These are phyloP conservation scores for Mytilinidion resinicola DNA, from an alignment of 495 filamentous ascomycete genomes.

Conservation along the genomic window DNA sequence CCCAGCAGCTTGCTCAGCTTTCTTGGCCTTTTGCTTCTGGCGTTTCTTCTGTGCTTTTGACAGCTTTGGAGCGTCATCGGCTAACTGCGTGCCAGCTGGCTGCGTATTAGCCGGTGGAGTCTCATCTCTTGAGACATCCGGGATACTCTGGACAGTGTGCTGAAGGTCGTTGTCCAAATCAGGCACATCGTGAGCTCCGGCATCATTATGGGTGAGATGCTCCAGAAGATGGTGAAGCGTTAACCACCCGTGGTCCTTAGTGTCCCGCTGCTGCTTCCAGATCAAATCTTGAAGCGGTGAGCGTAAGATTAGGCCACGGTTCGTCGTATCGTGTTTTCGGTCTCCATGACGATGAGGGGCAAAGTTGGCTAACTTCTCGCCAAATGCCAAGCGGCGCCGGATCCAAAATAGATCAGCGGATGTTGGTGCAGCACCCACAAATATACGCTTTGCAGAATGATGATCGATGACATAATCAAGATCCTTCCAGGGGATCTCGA, in stretches of 20 bases:
- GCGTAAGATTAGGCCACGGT: not conserved
- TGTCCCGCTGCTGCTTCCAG: not conserved
- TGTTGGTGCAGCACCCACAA: conserved; percentile 4
- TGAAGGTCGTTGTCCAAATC: too few relatives aligned
- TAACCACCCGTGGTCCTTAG: conserved; percentile 3
- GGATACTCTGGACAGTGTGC: too few relatives aligned
- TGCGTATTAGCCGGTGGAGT: too few relatives aligned
- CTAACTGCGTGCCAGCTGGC: not conserved
- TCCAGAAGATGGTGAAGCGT: conserved; percentile 8
- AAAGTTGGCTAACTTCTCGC: not conserved
- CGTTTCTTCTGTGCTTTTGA: not conserved
- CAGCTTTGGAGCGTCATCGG: not conserved
- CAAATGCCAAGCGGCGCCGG: not conserved
- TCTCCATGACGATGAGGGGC: not conserved
- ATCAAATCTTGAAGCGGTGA: conserved; percentile 4
- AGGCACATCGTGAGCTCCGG: not conserved
- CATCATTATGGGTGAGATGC: not conserved
- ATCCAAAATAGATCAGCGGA: not conserved
- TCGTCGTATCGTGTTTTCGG: not conserved
- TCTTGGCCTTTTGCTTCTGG: not conserved
- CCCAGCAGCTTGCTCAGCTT: not conserved
- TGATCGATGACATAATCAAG: conserved; percentile 12
- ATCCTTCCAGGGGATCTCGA: conserved; percentile 6
- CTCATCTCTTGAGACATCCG: too few relatives aligned
- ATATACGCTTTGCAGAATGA: conserved; percentile 5